Base-by-base conservation (phyloP, 192 early-diverging fungal species). In the Helicostylum pulchrum region DNA sequence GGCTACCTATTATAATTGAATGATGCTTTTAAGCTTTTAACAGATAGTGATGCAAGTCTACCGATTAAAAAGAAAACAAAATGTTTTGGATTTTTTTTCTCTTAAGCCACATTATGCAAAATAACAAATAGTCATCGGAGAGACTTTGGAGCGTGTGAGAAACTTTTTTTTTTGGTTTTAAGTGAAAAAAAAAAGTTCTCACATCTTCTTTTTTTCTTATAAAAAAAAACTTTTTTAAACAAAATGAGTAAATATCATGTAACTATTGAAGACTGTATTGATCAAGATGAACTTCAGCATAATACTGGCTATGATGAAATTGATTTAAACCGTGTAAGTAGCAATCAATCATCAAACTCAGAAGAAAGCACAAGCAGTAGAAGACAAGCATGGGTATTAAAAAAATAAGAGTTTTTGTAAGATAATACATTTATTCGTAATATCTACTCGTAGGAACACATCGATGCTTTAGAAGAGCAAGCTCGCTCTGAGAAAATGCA, bases 371-470 rank as follows among this genome's bases (percentile, higher is more conserved):
- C n/a, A 34, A 17, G 31, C 10, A 36, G 31, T 19, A 39, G 17
- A 34, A 56, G 54, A 56, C 54, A 36, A 56, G 31, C 53, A 20
- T 59, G 57, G 57, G 57, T 59, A 59, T 10, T 19, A 42, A n/a
- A n/a, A n/a, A n/a, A 3, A 17, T 19, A 8, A 32, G 36, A 42
- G 15, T 43, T 17, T 20, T 17, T 20, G 19, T 26, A 12, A 10
- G 3, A 8, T 43, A 7, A 21, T 23, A 20, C 20, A 23, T 26
- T 12, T 23, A 7, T 10, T 26, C 4, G 2, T 2, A 52, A 30
- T 26, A 7, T 6, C 7, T 3, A 7, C 3, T 3, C 6, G 4
- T 48, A 48, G 47, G 4, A 19, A 6, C 10, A 15, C 15, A 17
- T 34, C 2, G 54, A 56, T 56, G 54, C 54, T 56, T 19, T 45